Base-by-base conservation (phyloP, 306 rosid species). In the Dalbergia cultrata region DNA sequence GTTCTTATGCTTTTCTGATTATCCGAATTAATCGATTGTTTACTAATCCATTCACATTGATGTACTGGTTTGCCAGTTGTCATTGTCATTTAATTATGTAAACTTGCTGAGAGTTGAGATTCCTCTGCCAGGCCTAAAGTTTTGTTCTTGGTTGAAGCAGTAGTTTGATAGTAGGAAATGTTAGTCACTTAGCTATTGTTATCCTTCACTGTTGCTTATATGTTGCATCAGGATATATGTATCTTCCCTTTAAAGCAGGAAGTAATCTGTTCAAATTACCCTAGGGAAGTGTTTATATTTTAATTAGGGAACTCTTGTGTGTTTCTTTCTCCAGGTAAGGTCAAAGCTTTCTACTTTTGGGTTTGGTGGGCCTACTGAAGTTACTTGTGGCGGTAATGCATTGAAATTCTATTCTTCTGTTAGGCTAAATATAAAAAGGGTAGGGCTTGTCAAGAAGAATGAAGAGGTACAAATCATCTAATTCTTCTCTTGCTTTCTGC, bases 371-470 rank as follows among this genome's bases (percentile, higher is more conserved):
- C 97, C 95, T n/a, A 85, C 87, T 80, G 97, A 93, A 89, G 92
- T 90, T 85, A 91, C 97, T 34, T 95, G 97, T 83, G 97, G 99
- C 21, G 99, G 99, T 81, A 95, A 95, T 76, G 99, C 99, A 50
- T 84, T 95, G 83, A 95, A 93, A 83, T 95, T 91, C 64, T 93
- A 95, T 84, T 90, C 99, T 83, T 95, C 97, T 43, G 93, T 95
- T 79, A 89, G 97, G 81, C 87, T 93, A 76, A 90, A 93, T 84
- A 81, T 95, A 58, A 88, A 74, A 82, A 83, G 98, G 86, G 62
- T 75, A 78, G 98, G 92, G 44, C 13, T 77, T 84, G 34, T 95
- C 63, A 91, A 89, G 93, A 93, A 93, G 87, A 97, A 93, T 80
- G 97, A 95, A 84, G 94, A 91, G 98, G 98, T 92, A 91, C 45